A percentile compares a stretch with the other conserved stretches of the same genome.
Evolutionary conservation across 1,284 basidiomycete species (phyloP).

Genomic region (Ceratobasidium sp.): DNA sequence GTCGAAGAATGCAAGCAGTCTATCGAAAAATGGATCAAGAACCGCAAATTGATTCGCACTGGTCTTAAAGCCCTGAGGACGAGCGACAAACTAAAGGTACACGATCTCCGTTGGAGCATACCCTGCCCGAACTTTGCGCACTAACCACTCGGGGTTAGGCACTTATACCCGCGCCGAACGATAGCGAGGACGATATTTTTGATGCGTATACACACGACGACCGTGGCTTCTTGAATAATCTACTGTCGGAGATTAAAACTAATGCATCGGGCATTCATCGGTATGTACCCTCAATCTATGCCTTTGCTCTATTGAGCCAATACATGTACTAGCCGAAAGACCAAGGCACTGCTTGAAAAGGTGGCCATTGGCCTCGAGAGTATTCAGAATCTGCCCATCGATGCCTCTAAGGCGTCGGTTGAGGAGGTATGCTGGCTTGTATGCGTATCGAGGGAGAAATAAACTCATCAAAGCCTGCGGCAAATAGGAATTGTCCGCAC

Average conservation of each 20-base stretch:
- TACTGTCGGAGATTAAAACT: neutral
- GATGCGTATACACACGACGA: slow-evolving; percentile 12
- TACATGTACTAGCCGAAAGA: no score
- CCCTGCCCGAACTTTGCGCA: neutral
- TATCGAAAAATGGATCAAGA: neutral
- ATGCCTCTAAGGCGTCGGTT: no score
- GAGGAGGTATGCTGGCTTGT: no score
- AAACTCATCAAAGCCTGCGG: no score
- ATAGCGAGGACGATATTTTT: neutral
- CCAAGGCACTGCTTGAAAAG: no score
- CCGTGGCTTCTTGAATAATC: neutral
- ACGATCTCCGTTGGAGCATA: neutral
- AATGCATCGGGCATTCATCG: no score
- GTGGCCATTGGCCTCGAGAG: no score
- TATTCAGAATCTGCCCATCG: no score
- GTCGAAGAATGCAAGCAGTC: neutral
- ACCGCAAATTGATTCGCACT: neutral
- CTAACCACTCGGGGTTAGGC: neutral
- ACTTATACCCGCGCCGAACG: neutral
- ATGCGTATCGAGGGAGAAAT: no score
- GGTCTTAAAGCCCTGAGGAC: neutral
- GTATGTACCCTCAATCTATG: no score
- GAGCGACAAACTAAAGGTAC: neutral
- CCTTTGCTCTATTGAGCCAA: no score
- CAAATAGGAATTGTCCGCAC: neutral